A percentile compares a stretch with the other conserved stretches of the same genome.
These are phyloP conservation scores for Herpotrichia juniperi DNA, from an alignment of 2,329 filamentous ascomycete genomes.

Conservation along the genomic window DNA sequence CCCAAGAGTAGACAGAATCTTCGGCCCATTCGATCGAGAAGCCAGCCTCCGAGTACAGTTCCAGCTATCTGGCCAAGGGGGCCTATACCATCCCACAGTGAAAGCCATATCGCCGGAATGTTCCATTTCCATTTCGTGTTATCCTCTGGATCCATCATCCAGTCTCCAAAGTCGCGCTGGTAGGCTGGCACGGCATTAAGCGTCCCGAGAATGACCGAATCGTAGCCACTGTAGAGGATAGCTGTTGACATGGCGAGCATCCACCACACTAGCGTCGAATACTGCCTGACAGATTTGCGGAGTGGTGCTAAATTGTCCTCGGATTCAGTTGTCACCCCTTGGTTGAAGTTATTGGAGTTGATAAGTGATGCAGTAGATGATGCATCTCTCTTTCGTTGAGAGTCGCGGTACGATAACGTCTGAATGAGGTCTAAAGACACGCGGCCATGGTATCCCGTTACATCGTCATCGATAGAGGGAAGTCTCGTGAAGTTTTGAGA, in stretches of 20 bases:
- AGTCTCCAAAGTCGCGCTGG: constrained; percentile 57
- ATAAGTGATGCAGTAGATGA: constrained; percentile 1
- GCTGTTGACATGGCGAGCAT: constrained; percentile 15
- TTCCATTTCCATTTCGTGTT: constrained; percentile 24
- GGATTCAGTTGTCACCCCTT: neutral
- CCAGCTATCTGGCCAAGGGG: constrained; percentile 50
- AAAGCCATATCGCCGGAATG: constrained; percentile 51
- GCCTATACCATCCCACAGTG: constrained; percentile 52
- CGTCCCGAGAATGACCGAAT: constrained; percentile 53
- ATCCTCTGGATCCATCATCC: neutral
- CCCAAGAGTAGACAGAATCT: constrained; percentile 44
- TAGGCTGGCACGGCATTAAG: constrained; percentile 63
- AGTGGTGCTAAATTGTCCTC: constrained; percentile 9
- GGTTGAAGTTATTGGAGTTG: neutral
- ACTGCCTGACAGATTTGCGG: constrained; percentile 13
- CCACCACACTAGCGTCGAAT: constrained; percentile 17
- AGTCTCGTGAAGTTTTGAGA: neutral
- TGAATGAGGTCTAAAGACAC: neutral
- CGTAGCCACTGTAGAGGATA: constrained; percentile 18
- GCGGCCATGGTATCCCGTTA: neutral
- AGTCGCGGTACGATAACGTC: neutral
- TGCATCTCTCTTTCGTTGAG: neutral
- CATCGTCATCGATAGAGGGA: constrained; percentile 1
- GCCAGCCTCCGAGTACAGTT: constrained; percentile 44
- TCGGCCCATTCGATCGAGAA: constrained; percentile 51